A percentile compares a stretch with the other conserved stretches of the same genome.
phyloP scores from a whole-genome alignment of 225 moss, liverwort and hornwort genomes.

The Sphagnum tenellum region DNA sequence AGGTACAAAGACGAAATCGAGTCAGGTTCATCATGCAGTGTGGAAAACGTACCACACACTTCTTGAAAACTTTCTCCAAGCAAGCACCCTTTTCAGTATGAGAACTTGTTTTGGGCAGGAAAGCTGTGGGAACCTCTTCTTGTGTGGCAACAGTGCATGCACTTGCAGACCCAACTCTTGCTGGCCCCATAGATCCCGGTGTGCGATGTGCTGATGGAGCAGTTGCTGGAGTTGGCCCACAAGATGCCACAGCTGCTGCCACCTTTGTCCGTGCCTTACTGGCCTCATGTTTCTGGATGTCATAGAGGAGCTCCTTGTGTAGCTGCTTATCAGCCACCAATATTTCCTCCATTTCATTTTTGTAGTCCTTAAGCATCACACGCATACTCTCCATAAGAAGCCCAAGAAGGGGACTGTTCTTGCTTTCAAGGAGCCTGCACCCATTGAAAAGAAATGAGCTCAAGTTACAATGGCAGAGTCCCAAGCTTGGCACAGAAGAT shows the following conservation, averaged over 20 bases:
- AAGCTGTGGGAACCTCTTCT: not conserved
- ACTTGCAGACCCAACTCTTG: not conserved
- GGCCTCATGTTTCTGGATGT: constrained; percentile 49
- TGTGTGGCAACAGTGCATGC: not conserved
- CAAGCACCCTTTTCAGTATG: not conserved
- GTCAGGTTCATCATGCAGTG: no score
- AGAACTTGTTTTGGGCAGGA: not conserved
- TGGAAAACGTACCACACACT: not conserved
- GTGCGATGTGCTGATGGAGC: constrained; percentile 9
- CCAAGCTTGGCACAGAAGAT: no score
- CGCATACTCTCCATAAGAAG: constrained; percentile 57
- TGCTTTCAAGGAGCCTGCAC: constrained; percentile 41
- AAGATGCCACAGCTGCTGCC: constrained; percentile 15
- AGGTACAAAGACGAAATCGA: no score
- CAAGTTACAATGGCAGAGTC: not conserved
- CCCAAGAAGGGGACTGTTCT: constrained; percentile 47
- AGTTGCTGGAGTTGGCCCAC: constrained; percentile 15
- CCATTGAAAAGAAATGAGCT: not conserved
- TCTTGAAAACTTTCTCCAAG: not conserved
- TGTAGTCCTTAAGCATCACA: constrained; percentile 51
- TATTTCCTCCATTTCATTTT: constrained; percentile 53
- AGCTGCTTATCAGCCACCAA: constrained; percentile 55
- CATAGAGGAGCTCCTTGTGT: constrained; percentile 52
- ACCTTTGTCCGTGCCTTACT: constrained; percentile 44
- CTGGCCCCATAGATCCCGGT: not conserved